Base-by-base conservation (phyloP, 345 rosid genomes). In the Brassica nigra region DNA sequence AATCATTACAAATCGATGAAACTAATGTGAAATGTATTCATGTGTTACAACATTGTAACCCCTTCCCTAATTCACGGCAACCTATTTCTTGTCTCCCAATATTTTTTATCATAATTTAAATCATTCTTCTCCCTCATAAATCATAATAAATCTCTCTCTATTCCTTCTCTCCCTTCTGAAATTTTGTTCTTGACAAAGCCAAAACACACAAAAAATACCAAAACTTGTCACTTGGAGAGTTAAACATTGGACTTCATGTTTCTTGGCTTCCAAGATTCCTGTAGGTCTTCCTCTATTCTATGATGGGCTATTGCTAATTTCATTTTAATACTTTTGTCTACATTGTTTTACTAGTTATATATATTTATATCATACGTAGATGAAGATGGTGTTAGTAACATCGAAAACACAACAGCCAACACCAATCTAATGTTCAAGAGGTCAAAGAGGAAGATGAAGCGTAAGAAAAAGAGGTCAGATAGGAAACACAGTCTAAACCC, bases 241-340 rank as follows among this genome's bases (percentile, higher is more conserved):
- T 12, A 87, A 78, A 73, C 91, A 89, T 75, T 84, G 85, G 87
- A 87, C 87, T 23, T 86, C 95, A 6, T 88, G 92, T 77, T 87
- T 89, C 88, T 80, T 86, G 79, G 86, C 88, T 78, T 85, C 85
- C 87, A 82, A 81, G 36, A 61, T 84, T 65, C 86, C 90, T 58
- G 27, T 84, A 82, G 91, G 94, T 90, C 72, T 42, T 36, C 42
- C 47, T n/a, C 54, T 57, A 4, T 47, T 12, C 9, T 59, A 30
- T 33, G 4, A 44, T 62, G 44, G 44, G 44, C 44, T 10, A 37
- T 37, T 44, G 5, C 30, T 20, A 2, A 2, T n/a, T 37, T 30
- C 9, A 9, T 15, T 14, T 9, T 15, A 15, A 36, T 7, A 31
- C n/a, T 11, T 6, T 68, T 76, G 44, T 58, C 23, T 27, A 1